Evolutionary conservation across 2,329 filamentous ascomycete species (phyloP), one percentile per base, ranked within the genome.

Genomic region (Colletotrichum sojae): DNA sequence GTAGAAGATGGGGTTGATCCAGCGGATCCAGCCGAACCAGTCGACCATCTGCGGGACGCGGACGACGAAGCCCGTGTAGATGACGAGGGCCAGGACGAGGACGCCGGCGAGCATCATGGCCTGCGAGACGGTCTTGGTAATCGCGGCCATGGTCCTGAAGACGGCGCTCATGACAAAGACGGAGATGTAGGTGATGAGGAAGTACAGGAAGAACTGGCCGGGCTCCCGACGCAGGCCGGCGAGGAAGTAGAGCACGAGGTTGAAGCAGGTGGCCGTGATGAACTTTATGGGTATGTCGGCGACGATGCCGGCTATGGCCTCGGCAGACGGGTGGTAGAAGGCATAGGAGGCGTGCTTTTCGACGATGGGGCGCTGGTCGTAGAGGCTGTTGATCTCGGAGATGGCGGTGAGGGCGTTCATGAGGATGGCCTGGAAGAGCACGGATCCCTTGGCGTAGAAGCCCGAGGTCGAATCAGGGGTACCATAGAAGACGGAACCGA

Each of bases 11-110:
- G 92, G 91, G 68, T 94, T 91, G 58, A 94, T 84, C 80, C 90
- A 94, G 31, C 90, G 88, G 60, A 95, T 91, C 93, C 93, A 95
- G 31, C 88, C 82, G 56, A 92, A 90, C 91, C 92, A 95, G 0
- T 86, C 87, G 22, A 90, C 85, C 91, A 92, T 94, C 74, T 91
- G 73, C 0, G 82, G 80, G 2, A 81, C 76, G 0, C 80, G 75
- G 40, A 88, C 83, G 31, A 83, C 79, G 74, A 91, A 90, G 66
- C 88, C 90, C 0, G 90, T 90, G 76, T 85, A 86, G 25, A 84
- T 89, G 73, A 90, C 84, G 4, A 92, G 83, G 15, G 86, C 86
- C 18, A 92, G 76, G 12, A 91, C 87, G 71, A 89, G 72, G 0
- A 90, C 78, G 22, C 85, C 86, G 0, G 86, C 82, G 2, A 86